Conservation (phyloP, 495 filamentous ascomycete species). For the Xylaria telfairii region DNA sequence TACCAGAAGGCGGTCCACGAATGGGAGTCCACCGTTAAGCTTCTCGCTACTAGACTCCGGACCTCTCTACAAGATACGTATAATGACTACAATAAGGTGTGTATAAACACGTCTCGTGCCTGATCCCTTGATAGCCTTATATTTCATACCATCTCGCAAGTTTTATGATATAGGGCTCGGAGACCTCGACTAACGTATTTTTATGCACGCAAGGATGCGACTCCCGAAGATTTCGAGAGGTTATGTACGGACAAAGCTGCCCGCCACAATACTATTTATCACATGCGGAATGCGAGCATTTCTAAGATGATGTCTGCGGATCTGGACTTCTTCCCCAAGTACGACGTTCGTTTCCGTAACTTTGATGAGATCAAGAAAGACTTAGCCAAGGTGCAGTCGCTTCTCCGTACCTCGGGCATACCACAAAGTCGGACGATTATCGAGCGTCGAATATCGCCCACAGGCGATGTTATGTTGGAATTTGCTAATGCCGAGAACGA, state of each 20-base stretch:
- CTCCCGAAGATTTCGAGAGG: constrained; percentile 32
- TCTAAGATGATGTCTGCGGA: constrained; percentile 41
- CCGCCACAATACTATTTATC: constrained; percentile 34
- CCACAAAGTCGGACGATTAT: constrained; percentile 27
- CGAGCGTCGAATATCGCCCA: constrained; percentile 33
- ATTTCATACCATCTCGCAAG: too few species aligned
- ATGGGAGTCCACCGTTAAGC: constrained; percentile 40
- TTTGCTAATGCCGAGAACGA: constrained; percentile 40
- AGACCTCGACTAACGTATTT: too few species aligned
- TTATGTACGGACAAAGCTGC: constrained; percentile 36
- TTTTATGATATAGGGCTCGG: too few species aligned
- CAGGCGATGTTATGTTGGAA: constrained; percentile 46
- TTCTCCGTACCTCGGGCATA: constrained; percentile 33
- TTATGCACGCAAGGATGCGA: constrained; percentile 24
- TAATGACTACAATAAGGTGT: constrained; percentile 35
- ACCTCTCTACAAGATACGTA: constrained; percentile 38
- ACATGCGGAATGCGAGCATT: constrained; percentile 43
- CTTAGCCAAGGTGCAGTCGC: constrained; percentile 20
- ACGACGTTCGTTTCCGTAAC: constrained; percentile 35
- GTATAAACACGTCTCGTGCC: too few species aligned
- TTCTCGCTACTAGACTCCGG: constrained; percentile 36
- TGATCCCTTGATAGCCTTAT: too few species aligned
- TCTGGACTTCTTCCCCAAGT: constrained; percentile 34
- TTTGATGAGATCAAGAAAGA: constrained; percentile 38
- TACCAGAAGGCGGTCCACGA: constrained; percentile 37